Percentiles rank a stretch among this genome's conserved stretches.
phyloP scores from a whole-genome alignment of 2,329 filamentous ascomycete species.

The Microdochium paspali region DNA sequence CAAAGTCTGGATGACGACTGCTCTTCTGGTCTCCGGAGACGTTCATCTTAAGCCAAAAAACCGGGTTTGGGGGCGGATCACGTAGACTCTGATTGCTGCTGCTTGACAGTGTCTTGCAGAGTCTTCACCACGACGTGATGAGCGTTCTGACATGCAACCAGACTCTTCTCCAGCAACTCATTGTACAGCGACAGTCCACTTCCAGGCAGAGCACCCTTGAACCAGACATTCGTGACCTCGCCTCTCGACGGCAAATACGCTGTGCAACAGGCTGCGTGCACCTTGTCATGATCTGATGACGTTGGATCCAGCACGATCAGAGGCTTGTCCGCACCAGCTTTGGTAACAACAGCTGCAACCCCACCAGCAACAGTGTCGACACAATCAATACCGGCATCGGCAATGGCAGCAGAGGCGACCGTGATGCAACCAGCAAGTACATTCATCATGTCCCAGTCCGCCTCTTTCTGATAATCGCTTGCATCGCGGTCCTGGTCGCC shows the following conservation, averaged over 20 bases:
- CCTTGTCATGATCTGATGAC: slow-evolving; percentile 66
- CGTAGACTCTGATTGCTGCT: slow-evolving; percentile 11
- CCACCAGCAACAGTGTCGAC: slow-evolving; percentile 85
- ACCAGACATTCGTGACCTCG: slow-evolving; percentile 91
- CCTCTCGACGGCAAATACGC: slow-evolving; percentile 81
- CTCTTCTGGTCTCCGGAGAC: too few relatives aligned
- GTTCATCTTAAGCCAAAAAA: neutral
- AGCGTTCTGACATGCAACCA: slow-evolving; percentile 30
- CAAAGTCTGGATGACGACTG: too few relatives aligned
- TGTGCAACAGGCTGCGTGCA: slow-evolving; percentile 79
- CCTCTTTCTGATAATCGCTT: slow-evolving; percentile 38
- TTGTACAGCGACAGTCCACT: slow-evolving; percentile 30
- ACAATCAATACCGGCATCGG: slow-evolving; percentile 92
- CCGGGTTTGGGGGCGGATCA: slow-evolving; percentile 5
- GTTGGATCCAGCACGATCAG: slow-evolving; percentile 69
- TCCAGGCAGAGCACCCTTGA: slow-evolving; percentile 59
- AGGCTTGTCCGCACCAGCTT: slow-evolving; percentile 21
- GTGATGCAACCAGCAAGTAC: slow-evolving; percentile 88
- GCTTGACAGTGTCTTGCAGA: slow-evolving; percentile 24
- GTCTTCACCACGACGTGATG: slow-evolving; percentile 30
- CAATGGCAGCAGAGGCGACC: slow-evolving; percentile 83
- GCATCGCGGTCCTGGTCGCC: slow-evolving; percentile 70
- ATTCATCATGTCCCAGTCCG: slow-evolving; percentile 83
- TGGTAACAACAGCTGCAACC: slow-evolving; percentile 67
- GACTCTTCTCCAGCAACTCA: slow-evolving; percentile 28